Base-by-base conservation (phyloP, 2,329 filamentous ascomycete species). In the Diaporthe caulivora region DNA sequence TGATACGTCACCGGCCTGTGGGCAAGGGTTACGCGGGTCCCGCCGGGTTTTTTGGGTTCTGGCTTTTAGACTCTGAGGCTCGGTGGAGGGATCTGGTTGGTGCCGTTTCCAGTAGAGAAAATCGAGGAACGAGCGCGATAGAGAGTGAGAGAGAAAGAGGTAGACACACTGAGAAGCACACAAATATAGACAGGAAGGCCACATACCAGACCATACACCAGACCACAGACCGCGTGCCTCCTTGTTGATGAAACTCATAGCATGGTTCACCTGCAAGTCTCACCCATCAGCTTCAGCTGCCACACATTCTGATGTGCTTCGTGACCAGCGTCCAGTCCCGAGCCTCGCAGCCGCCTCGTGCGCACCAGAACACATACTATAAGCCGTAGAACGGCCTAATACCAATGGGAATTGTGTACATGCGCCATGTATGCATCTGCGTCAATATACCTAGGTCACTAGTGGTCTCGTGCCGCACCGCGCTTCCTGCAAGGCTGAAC, bases 401-500 rank as follows among this genome's bases (percentile, higher is more conserved):
- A 26, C 5, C 15, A 15, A 24, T 53, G 11, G 11, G 49, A 34
- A 34, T 34, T 9, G 34, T 9, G 9, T 34, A 9, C 34, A 34
- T 34, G 34, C 34, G 34, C 34, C 9, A 34, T 9, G 34, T 9
- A 34, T 34, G 34, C 9, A 34, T 34, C 34, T 34, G 5, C 5
- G 34, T 34, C 5, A 5, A 34, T 34, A 9, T 34, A 34, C 34
- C 34, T 34, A 34, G 21, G 15, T 1, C 13, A 37, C 42, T 40
- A 49, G 13, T 21, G 42, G 68, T 40, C 54, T 60, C 47, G 54
- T 65, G 62, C 62, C 62, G 62, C 62, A 51, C 44, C 62, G 44
- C 62, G 47, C 62, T 40, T 51, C 44, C 62, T 51, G 44, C 62
- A 65, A 65, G 62, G 62, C 62, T 65, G 62, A 65, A 65, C 44